Evolutionary conservation across 2,329 filamentous ascomycete species (phyloP).

Genomic region (Metarhizium humberi): DNA sequence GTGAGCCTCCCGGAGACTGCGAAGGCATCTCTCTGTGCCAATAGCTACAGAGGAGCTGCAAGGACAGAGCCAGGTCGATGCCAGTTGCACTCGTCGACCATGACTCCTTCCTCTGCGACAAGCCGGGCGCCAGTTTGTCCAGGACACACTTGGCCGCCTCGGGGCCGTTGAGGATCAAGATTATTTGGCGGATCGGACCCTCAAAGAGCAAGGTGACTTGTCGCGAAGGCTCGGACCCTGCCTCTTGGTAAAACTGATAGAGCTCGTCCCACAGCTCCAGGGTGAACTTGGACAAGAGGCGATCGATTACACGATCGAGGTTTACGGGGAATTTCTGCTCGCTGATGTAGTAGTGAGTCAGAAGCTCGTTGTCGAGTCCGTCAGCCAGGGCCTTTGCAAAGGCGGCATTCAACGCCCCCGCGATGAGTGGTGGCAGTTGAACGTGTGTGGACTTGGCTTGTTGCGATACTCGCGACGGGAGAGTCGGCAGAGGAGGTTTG

Average conservation of each 20-base stretch:
- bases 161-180: slow-evolving; percentile 26
- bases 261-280: slow-evolving; percentile 26
- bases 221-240: slow-evolving; percentile 16
- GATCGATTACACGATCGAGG: slow-evolving; percentile 26
- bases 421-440: slow-evolving; percentile 25
- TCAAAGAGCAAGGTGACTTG: slow-evolving; percentile 26
- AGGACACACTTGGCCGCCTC: slow-evolving; percentile 25
- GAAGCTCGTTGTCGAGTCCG: slow-evolving; percentile 24
- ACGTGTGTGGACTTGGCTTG: slow-evolving; percentile 21
- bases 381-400: slow-evolving; percentile 26
- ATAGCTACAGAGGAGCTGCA: slow-evolving; percentile 26
- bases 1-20: slow-evolving; percentile 22
- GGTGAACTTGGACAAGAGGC: slow-evolving; percentile 23
- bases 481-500: slow-evolving; percentile 26
- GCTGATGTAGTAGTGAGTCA: slow-evolving; percentile 27
- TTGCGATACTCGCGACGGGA: slow-evolving; percentile 18
- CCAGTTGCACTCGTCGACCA: slow-evolving; percentile 23
- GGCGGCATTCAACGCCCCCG: slow-evolving; percentile 23
- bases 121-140: slow-evolving; percentile 24
- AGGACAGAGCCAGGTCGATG: slow-evolving; percentile 23
- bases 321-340: slow-evolving; percentile 23
- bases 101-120: slow-evolving; percentile 20
- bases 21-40: slow-evolving; percentile 26
- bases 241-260: slow-evolving; percentile 22
- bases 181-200: slow-evolving; percentile 26